These are phyloP conservation scores for Cytospora piceicola DNA, from an alignment of 2,329 filamentous ascomycete genomes.

Conservation along the genomic window DNA sequence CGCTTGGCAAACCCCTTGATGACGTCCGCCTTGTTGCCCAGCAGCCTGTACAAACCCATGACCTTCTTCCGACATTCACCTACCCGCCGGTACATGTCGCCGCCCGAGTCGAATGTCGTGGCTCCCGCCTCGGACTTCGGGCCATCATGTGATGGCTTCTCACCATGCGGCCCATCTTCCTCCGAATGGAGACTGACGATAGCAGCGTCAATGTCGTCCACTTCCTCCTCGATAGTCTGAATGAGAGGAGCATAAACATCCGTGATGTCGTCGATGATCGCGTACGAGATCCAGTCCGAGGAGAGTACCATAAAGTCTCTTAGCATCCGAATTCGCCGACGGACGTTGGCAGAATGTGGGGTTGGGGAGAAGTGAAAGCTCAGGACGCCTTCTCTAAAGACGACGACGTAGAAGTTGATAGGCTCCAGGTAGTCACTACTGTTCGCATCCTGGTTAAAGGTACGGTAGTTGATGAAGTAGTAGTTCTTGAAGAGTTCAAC, in stretches of 20 bases:
- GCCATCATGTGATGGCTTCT: conserved; percentile 41
- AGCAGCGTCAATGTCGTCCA: conserved; percentile 93
- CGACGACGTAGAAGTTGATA: conserved; percentile 96
- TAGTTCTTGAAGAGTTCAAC: conserved; percentile 97
- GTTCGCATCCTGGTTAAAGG: conserved; percentile 91
- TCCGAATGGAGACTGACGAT: conserved; percentile 81
- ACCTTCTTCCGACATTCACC: conserved; percentile 96
- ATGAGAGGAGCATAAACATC: conserved; percentile 94
- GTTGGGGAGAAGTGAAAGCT: conserved; percentile 98
- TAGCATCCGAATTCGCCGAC: conserved; percentile 87
- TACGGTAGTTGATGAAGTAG: conserved; percentile 98
- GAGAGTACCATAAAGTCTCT: conserved; percentile 92
- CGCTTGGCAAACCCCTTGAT: conserved; percentile 99
- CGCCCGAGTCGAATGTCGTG: conserved; percentile 53
- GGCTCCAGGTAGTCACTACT: conserved; percentile 92
- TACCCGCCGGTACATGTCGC: conserved; percentile 89
- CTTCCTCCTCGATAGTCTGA: conserved; percentile 90
- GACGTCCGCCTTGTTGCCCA: conserved; percentile 97
- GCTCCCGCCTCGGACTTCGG: conserved; percentile 46
- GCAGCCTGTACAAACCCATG: conserved; percentile 88
- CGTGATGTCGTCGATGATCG: conserved; percentile 97
- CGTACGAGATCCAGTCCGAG: conserved; percentile 98
- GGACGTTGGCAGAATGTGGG: conserved; percentile 94
- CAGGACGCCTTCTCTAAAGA: conserved; percentile 93
- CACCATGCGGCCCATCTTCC: conserved; percentile 47